Percentiles rank a stretch among this genome's conserved stretches.
phyloP scores from a whole-genome alignment of 805 yeast genomes.

The Metschnikowia lachancei region DNA sequence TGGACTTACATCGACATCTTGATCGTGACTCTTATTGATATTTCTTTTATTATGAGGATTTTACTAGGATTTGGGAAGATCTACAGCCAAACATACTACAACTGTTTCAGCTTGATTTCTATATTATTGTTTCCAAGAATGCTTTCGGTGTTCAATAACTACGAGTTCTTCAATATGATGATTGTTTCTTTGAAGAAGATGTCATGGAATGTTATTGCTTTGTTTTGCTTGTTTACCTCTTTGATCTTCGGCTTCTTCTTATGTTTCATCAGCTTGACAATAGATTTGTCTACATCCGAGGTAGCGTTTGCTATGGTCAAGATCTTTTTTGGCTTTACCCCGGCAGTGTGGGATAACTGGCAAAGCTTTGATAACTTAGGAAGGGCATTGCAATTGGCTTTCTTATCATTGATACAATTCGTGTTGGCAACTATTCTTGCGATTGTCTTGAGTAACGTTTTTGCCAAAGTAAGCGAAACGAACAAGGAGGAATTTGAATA shows the following conservation, averaged over 20 bases:
- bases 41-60: slow-evolving; percentile 28
- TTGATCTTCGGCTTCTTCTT: slow-evolving; percentile 55
- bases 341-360: slow-evolving; percentile 61
- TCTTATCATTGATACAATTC: slow-evolving; percentile 53
- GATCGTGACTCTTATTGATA: slow-evolving; percentile 39
- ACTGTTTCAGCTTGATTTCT: slow-evolving; percentile 42
- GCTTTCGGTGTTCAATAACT: slow-evolving; percentile 49
- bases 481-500: slow-evolving; percentile 42
- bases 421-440: slow-evolving; percentile 54
- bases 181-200: slow-evolving; percentile 50
- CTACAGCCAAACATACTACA: slow-evolving; percentile 22
- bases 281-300: slow-evolving; percentile 38
- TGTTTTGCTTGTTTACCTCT: slow-evolving; percentile 47
- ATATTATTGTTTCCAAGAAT: slow-evolving; percentile 50
- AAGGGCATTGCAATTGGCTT: slow-evolving; percentile 46
- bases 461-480: slow-evolving; percentile 31
- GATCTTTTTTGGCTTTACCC: slow-evolving; percentile 56
- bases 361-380: slow-evolving; percentile 47
- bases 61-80: slow-evolving; percentile 16
- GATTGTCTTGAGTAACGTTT: slow-evolving; percentile 48
- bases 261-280: slow-evolving; percentile 48
- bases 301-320: slow-evolving; percentile 52
- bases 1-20: slow-evolving; percentile 52
- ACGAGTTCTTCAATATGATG: slow-evolving; percentile 51
- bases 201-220: slow-evolving; percentile 49